Conservation (phyloP, 768 basidiomycete genomes). For the Bullera alba region DNA sequence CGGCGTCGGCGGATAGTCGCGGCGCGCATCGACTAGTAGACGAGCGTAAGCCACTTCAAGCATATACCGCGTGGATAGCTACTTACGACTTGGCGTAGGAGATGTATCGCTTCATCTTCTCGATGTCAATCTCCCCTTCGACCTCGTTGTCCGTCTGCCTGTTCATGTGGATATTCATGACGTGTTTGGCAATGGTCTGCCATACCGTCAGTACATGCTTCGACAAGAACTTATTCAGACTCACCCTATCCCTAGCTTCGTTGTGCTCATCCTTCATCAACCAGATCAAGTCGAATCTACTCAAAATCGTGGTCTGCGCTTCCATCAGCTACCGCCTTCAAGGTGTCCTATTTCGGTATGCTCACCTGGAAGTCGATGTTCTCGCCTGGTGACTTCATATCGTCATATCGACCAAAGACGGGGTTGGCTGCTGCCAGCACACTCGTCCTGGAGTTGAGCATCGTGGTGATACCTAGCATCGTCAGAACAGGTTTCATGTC, state of each 20-base stretch:
- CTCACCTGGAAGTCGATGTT: conserved; percentile 31
- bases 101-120: conserved; percentile 97
- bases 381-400: conserved; percentile 56
- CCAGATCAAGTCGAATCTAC: conserved; percentile 99
- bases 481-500: neutral
- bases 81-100: conserved; percentile 87
- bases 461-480: conserved; percentile 76
- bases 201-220: neutral
- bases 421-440: conserved; percentile 97
- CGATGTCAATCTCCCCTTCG: conserved; percentile 84
- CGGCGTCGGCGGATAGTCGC: conserved; percentile 81
- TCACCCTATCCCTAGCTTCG: conserved; percentile 78
- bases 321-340: conserved; percentile 66
- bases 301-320: conserved; percentile 95
- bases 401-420: conserved; percentile 89
- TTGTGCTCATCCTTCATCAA: conserved; percentile 98
- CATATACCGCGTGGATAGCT: neutral
- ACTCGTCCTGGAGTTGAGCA: conserved; percentile 89
- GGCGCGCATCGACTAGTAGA: conserved; percentile 83
- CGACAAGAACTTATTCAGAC: conserved; percentile 24
- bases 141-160: conserved; percentile 68
- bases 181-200: conserved; percentile 92
- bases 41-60: neutral
- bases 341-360: neutral
- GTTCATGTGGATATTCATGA: conserved; percentile 99